Evolutionary conservation across 495 filamentous ascomycete species (phyloP).

Genomic region (Usnea hakonensis): DNA sequence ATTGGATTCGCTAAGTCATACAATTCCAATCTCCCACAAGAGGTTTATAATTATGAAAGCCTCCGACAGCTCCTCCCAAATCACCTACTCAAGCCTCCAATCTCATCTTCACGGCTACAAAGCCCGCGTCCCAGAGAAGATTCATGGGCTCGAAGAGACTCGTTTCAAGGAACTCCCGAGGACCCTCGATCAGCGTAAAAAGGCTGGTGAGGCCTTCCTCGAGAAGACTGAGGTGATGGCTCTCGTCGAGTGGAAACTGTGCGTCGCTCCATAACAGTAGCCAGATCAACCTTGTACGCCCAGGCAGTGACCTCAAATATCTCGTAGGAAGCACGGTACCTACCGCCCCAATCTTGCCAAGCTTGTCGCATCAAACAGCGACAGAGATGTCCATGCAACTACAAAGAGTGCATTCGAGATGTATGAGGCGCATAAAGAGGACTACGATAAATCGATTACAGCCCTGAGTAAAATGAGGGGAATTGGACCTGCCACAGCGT

Average conservation of each 20-base stretch:
- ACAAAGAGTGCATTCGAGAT: constrained; percentile 28
- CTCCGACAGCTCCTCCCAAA: neutral
- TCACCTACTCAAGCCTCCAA: neutral
- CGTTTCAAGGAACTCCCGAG: constrained; percentile 16
- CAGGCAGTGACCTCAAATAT: too few relatives aligned
- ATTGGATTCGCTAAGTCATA: too few relatives aligned
- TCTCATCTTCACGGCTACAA: constrained; percentile 5
- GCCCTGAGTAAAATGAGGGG: constrained; percentile 34
- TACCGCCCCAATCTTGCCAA: constrained; percentile 37
- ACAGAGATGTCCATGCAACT: constrained; percentile 19
- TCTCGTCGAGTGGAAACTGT: constrained; percentile 32
- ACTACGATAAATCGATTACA: constrained; percentile 25
- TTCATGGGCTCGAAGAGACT: constrained; percentile 11
- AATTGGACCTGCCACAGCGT: constrained; percentile 47
- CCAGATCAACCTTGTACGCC: too few relatives aligned
- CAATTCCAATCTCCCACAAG: too few relatives aligned
- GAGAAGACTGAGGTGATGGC: constrained; percentile 27
- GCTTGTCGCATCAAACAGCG: constrained; percentile 36
- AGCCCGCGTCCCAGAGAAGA: constrained; percentile 7
- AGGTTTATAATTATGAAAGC: constrained; percentile 13
- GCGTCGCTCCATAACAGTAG: constrained; percentile 3
- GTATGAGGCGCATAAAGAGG: constrained; percentile 1
- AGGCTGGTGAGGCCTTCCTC: constrained; percentile 17
- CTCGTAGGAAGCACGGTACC: constrained; percentile 43
- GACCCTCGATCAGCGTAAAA: constrained; percentile 13